phyloP scores from a whole-genome alignment of 2,329 filamentous ascomycete genomes.

The Fusarium oligoseptatum region DNA sequence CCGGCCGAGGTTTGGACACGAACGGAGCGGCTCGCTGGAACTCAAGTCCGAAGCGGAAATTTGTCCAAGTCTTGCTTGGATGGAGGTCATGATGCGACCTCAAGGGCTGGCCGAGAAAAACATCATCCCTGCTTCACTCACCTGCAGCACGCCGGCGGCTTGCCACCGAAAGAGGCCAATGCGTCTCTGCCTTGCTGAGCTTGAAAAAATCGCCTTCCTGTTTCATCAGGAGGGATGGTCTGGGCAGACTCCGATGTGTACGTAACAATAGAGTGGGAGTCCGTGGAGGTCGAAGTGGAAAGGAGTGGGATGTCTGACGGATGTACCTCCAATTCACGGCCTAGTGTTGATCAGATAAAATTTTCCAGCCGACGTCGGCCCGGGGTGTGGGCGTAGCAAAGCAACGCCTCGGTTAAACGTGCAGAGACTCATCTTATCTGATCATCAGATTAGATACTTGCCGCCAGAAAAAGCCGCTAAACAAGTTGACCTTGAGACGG shows the following conservation, averaged over 20 bases:
- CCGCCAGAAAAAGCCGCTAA: constrained; percentile 25
- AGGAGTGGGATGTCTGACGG: neutral
- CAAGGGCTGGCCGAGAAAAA: neutral
- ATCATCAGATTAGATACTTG: constrained; percentile 60
- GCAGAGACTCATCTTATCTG: constrained; percentile 56
- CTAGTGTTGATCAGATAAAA: constrained; percentile 45
- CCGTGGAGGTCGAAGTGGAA: neutral
- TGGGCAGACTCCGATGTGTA: constrained; percentile 31
- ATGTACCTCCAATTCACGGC: constrained; percentile 5
- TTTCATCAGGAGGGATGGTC: neutral
- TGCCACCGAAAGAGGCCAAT: neutral
- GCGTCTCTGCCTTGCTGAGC: neutral
- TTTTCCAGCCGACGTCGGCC: constrained; percentile 44
- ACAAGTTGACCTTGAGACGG: constrained; percentile 9
- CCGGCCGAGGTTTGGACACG: neutral
- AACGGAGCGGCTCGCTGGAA: neutral
- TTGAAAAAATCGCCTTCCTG: neutral
- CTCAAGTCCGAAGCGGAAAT: neutral
- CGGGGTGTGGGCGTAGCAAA: constrained; percentile 27
- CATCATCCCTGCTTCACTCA: constrained; percentile 1
- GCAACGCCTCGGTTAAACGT: neutral
- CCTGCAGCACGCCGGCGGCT: constrained; percentile 8
- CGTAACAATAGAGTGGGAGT: constrained; percentile 23
- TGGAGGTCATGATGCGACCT: neutral
- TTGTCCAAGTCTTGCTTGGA: neutral